These are phyloP conservation scores for Cadophora luteo-olivacea DNA, from an alignment of 2,329 filamentous ascomycete genomes.

Conservation along the genomic window DNA sequence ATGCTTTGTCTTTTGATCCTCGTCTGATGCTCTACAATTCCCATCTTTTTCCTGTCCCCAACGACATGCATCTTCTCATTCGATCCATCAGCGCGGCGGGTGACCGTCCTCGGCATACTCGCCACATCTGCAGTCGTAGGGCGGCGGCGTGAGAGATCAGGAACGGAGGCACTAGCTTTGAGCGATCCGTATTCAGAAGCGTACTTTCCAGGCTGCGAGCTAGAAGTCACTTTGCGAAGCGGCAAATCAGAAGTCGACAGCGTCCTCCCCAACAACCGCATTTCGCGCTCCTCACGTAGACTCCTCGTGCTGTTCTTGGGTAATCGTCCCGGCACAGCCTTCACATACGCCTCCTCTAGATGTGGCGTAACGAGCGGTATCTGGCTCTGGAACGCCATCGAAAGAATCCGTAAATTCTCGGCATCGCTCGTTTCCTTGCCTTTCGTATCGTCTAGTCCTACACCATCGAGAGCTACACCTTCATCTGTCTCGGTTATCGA, in stretches of 20 bases:
- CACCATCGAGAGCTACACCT: constrained; percentile 24
- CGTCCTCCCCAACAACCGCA: not conserved
- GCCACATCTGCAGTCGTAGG: not conserved
- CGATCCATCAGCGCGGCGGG: not conserved
- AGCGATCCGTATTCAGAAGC: not conserved
- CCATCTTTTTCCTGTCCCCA: not conserved
- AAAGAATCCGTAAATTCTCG: constrained; percentile 29
- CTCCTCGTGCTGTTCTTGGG: not conserved
- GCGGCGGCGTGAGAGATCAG: not conserved
- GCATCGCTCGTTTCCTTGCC: constrained; percentile 5
- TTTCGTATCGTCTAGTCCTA: not conserved
- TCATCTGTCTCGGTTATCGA: constrained; percentile 22
- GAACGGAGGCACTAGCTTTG: not conserved
- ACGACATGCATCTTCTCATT: not conserved
- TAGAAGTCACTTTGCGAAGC: not conserved
- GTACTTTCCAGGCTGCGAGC: not conserved
- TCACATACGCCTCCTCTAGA: not conserved
- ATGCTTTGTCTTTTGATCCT: constrained; percentile 14
- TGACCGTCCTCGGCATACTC: not conserved
- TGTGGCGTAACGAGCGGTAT: constrained; percentile 22
- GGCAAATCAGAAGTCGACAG: not conserved
- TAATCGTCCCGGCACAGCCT: not conserved
- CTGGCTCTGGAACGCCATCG: constrained; percentile 28
- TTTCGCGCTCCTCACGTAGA: not conserved
- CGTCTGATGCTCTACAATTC: constrained; percentile 1